Percentiles rank a stretch among this genome's conserved stretches.
Conservation (phyloP, 768 basidiomycete genomes). For the Tricholoma saponaceum region DNA sequence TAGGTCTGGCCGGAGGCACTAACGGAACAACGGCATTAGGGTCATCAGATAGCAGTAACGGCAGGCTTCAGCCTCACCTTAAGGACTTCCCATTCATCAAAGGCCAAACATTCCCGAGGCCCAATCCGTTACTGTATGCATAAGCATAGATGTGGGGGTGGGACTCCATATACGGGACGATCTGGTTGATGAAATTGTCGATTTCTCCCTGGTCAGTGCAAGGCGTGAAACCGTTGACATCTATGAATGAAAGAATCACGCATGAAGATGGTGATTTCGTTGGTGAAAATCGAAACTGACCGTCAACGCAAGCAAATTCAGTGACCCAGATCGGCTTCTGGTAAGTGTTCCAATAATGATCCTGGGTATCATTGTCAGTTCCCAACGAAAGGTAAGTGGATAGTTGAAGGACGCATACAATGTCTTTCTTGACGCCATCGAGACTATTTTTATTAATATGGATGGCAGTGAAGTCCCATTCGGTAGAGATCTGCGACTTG, state of each 20-base stretch:
- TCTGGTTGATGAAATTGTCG: conserved; percentile 34
- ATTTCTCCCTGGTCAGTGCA: conserved; percentile 42
- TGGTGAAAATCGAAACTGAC: conserved; percentile 14
- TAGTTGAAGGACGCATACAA: conserved; percentile 24
- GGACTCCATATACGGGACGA: conserved; percentile 35
- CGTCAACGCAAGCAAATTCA: conserved; percentile 46
- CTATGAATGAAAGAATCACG: conserved; percentile 14
- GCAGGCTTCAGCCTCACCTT: conserved; percentile 23
- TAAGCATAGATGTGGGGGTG: conserved; percentile 36
- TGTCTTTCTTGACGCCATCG: conserved; percentile 38
- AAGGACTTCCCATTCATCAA: conserved; percentile 32
- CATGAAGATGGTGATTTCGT: not conserved
- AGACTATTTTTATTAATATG: conserved; percentile 47
- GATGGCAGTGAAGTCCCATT: conserved; percentile 44
- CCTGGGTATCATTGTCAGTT: conserved; percentile 19
- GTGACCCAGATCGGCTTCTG: conserved; percentile 46
- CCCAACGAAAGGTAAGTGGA: not conserved
- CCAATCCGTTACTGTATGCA: conserved; percentile 45
- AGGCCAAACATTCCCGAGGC: conserved; percentile 44
- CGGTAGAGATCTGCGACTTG: conserved; percentile 29
- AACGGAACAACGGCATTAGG: not conserved
- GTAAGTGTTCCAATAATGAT: conserved; percentile 37
- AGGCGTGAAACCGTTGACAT: conserved; percentile 34
- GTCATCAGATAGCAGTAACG: not conserved
- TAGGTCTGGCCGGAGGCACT: conserved; percentile 40